Conservation (phyloP, 2,329 filamentous ascomycete species). For the Penicillium vulpinum region DNA sequence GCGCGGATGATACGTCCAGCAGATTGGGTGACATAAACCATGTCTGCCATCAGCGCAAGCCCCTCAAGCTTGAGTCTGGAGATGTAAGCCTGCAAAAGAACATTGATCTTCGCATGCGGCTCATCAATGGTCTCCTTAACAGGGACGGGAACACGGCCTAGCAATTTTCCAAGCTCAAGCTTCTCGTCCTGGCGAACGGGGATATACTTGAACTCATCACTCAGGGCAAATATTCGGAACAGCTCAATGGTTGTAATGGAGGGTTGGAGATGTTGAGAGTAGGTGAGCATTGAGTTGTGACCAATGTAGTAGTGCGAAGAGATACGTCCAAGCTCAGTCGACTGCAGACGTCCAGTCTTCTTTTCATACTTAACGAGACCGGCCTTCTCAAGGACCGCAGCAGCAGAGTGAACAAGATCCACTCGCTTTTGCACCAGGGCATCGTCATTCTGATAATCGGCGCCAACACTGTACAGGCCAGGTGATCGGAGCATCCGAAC, state of each 20-base stretch:
- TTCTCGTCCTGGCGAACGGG: conserved; percentile 97
- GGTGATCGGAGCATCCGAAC: conserved; percentile 96
- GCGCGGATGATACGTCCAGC: conserved; percentile 93
- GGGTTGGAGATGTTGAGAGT: conserved; percentile 92
- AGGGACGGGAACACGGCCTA: conserved; percentile 87
- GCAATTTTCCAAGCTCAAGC: conserved; percentile 86
- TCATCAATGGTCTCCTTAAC: conserved; percentile 98
- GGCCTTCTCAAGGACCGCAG: conserved; percentile 79
- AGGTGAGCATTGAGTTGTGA: conserved; percentile 92
- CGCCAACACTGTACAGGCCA: conserved; percentile 89
- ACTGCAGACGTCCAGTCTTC: conserved; percentile 81
- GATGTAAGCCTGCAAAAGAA: conserved; percentile 93
- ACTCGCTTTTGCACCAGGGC: conserved; percentile 94
- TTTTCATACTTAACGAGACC: conserved; percentile 94
- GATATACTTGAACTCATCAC: conserved; percentile 98
- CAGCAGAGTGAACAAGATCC: conserved; percentile 94
- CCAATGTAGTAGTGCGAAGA: conserved; percentile 99
- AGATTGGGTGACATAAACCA: conserved; percentile 98
- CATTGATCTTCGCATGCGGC: conserved; percentile 96
- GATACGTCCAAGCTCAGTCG: conserved; percentile 91
- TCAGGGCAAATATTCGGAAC: conserved; percentile 93
- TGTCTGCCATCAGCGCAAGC: conserved; percentile 92
- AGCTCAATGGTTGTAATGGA: conserved; percentile 92
- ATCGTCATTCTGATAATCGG: conserved; percentile 91
- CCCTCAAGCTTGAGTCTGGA: conserved; percentile 92